phyloP scores from a whole-genome alignment of 2,329 filamentous ascomycete genomes.

The Pseudovirgaria hyperparasitica region DNA sequence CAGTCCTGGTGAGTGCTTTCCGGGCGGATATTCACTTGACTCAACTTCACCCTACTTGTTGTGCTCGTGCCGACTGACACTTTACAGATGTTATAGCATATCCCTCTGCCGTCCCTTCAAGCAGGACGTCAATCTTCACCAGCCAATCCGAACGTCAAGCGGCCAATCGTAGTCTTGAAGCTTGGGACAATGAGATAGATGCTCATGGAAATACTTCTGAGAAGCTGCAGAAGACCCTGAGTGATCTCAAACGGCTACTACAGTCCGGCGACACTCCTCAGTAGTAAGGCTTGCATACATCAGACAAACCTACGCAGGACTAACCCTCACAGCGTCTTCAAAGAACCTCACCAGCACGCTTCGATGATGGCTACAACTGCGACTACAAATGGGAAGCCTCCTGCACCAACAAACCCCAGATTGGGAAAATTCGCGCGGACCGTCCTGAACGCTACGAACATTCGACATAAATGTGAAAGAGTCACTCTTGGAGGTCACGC shows the following conservation, averaged over 20 bases:
- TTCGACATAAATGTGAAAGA: conserved; percentile 23
- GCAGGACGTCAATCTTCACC: conserved; percentile 23
- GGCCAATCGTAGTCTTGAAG: conserved; percentile 44
- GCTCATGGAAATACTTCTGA: conserved; percentile 46
- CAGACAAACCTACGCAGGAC: conserved; percentile 1
- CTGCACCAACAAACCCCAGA: conserved; percentile 8
- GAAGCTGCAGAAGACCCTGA: conserved; percentile 56
- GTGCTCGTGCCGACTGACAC: conserved; percentile 15
- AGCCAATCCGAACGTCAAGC: conserved; percentile 34
- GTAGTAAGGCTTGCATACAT: conserved; percentile 38
- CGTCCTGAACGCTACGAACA: conserved; percentile 32
- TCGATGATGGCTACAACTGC: conserved; percentile 10
- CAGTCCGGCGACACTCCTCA: conserved; percentile 57
- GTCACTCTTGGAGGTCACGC: neutral
- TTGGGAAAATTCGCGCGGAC: conserved; percentile 43
- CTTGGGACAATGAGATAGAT: conserved; percentile 57
- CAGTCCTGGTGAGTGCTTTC: conserved; percentile 47
- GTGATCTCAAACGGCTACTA: conserved; percentile 63
- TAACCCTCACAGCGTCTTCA: conserved; percentile 18
- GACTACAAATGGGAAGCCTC: conserved; percentile 9
- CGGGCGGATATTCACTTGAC: conserved; percentile 9
- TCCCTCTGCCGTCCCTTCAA: conserved; percentile 28
- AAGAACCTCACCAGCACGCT: conserved; percentile 14
- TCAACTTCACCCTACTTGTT: conserved; percentile 3
- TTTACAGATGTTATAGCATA: conserved; percentile 32